phyloP scores from a whole-genome alignment of 441 rosid species.

The Hypseocharis bilobata region DNA sequence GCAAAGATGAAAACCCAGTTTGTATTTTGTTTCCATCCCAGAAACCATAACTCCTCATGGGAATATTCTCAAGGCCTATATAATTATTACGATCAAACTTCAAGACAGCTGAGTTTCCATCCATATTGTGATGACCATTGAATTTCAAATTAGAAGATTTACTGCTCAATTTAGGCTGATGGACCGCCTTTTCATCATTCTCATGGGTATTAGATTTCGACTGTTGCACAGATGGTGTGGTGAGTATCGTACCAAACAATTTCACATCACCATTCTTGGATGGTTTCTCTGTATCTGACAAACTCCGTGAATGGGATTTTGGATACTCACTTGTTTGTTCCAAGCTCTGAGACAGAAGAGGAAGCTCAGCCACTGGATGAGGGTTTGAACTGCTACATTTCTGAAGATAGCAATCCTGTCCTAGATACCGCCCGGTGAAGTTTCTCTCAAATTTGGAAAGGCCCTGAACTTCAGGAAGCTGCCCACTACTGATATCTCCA shows the following conservation, averaged over 20 bases:
- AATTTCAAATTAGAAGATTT: conserved; percentile 38
- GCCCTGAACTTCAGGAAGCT: conserved; percentile 25
- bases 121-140: conserved; percentile 29
- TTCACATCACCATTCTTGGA: conserved; percentile 63
- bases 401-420: conserved; percentile 44
- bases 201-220: conserved; percentile 28
- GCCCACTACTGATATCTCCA: conserved; percentile 28
- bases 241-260: conserved; percentile 77
- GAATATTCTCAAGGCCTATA: conserved; percentile 53
- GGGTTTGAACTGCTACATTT: conserved; percentile 42
- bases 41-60: conserved; percentile 57
- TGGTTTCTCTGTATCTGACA: conserved; percentile 42
- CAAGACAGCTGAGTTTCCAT: conserved; percentile 26
- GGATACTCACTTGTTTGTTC: conserved; percentile 32
- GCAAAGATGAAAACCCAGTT: conserved; percentile 59
- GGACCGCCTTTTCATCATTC: conserved; percentile 32
- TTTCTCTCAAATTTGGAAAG: conserved; percentile 33
- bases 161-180: conserved; percentile 27
- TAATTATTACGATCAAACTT: conserved; percentile 41
- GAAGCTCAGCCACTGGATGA: conserved; percentile 34
- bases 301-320: conserved; percentile 33
- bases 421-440: conserved; percentile 18
- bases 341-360: conserved; percentile 23
- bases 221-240: conserved; percentile 26
- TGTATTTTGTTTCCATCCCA: conserved; percentile 86